Percentiles rank a stretch among this genome's conserved stretches.
Conservation (phyloP, 208 protist species). For the Balamuthia mandrillaris region DNA sequence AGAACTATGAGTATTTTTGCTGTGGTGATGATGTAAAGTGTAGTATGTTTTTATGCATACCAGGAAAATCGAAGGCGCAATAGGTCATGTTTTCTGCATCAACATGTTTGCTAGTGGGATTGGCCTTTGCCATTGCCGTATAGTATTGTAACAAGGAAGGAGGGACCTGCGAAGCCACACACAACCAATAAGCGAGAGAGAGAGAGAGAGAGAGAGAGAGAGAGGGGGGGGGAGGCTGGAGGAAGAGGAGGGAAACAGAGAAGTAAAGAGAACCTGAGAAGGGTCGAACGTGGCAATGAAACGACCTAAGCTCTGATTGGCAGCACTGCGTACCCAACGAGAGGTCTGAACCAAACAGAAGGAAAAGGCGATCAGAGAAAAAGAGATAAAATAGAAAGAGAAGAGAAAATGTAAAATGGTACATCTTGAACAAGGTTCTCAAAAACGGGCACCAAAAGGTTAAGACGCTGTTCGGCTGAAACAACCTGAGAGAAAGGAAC, state of each 20-base stretch:
- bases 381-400: background rate
- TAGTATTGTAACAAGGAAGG: conserved; percentile 80
- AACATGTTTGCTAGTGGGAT: conserved; percentile 69
- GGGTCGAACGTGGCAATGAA: conserved; percentile 87
- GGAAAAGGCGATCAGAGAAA: background rate
- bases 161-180: conserved; percentile 77
- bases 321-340: conserved; percentile 86
- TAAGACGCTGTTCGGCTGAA: conserved; percentile 53
- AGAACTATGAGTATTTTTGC: background rate
- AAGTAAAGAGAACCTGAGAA: no score
- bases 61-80: conserved; percentile 88
- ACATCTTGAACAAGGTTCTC: conserved; percentile 50
- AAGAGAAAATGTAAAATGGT: background rate
- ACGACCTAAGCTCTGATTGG: conserved; percentile 83
- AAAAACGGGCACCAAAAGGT: conserved; percentile 37
- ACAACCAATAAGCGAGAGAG: no score
- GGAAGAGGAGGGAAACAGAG: no score
- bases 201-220: no score
- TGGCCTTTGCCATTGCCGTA: conserved; percentile 86
- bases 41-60: background rate
- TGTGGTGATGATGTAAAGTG: background rate
- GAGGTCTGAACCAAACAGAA: conserved; percentile 56
- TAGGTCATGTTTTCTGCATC: conserved; percentile 84
- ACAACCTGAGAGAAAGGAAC: conserved; percentile 74
- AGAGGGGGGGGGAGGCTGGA: no score